These are phyloP conservation scores for Turritis glabra DNA, from an alignment of 345 rosid genomes.

Conservation along the genomic window DNA sequence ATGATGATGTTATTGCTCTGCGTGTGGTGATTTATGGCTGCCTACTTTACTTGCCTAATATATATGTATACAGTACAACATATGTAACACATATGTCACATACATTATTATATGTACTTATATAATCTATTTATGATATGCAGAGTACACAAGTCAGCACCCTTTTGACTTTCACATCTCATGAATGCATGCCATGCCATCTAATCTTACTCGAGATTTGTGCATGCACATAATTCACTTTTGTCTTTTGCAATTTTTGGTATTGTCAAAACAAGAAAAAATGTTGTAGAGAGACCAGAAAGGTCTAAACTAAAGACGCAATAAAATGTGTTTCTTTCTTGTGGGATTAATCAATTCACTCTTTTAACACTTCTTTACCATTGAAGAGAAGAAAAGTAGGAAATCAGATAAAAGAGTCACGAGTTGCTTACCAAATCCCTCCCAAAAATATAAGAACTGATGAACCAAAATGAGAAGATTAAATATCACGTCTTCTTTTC, in stretches of 20 bases:
- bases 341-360: constrained; percentile 31
- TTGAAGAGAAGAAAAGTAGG: constrained; percentile 4
- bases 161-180: constrained; percentile 40
- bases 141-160: constrained; percentile 32
- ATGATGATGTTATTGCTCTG: constrained; percentile 12
- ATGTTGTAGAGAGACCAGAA: not conserved
- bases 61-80: not conserved
- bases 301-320: constrained; percentile 6
- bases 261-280: not conserved
- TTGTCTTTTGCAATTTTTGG: not conserved
- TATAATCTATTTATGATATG: constrained; percentile 17
- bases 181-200: constrained; percentile 34
- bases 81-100: constrained; percentile 2
- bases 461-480: constrained; percentile 38
- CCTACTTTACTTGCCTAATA: not conserved
- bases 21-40: constrained; percentile 17
- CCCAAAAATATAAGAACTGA: constrained; percentile 5
- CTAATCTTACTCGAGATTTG: constrained; percentile 31
- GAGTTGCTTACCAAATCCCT: constrained; percentile 39
- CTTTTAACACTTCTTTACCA: not conserved
- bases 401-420: constrained; percentile 35
- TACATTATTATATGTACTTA: not conserved
- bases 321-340: constrained; percentile 27
- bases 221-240: constrained; percentile 23
- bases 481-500: constrained; percentile 33